These are phyloP conservation scores for Gymnopus androsaceus DNA, from an alignment of 1,284 basidiomycete genomes.

Conservation along the genomic window DNA sequence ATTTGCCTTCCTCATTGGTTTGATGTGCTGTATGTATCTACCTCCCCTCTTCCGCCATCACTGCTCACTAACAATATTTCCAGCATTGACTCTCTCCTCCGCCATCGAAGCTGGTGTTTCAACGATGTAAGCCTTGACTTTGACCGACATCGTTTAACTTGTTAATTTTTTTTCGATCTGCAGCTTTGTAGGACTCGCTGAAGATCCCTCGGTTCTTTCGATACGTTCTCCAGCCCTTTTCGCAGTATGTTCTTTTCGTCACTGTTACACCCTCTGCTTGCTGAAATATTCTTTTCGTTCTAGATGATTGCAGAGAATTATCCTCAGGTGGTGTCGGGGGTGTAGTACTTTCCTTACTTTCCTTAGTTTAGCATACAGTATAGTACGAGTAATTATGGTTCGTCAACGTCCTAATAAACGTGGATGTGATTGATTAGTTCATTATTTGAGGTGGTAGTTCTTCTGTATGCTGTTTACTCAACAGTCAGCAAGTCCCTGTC, in stretches of 20 bases:
- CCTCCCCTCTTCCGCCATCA: slow-evolving; percentile 3
- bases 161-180: slow-evolving; percentile 5
- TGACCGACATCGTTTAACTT: background rate
- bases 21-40: slow-evolving; percentile 63
- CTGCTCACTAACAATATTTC: background rate
- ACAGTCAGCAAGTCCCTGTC: slow-evolving; percentile 21
- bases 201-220: slow-evolving; percentile 78
- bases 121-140: slow-evolving; percentile 60
- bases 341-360: too few relatives aligned
- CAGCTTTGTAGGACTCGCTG: slow-evolving; percentile 81
- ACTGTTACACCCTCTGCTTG: background rate
- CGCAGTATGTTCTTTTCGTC: slow-evolving; percentile 37
- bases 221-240: slow-evolving; percentile 76
- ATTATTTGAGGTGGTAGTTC: too few relatives aligned
- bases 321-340: slow-evolving; percentile 58
- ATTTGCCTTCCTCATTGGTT: slow-evolving; percentile 81
- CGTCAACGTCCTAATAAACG: too few relatives aligned
- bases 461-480: slow-evolving; percentile 15
- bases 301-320: slow-evolving; percentile 65
- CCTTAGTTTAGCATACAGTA: too few relatives aligned
- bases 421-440: too few relatives aligned
- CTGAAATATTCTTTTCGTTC: background rate
- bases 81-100: slow-evolving; percentile 67
- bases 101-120: slow-evolving; percentile 82
- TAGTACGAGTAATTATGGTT: too few relatives aligned